A percentile compares a stretch with the other conserved stretches of the same genome.
These are phyloP conservation scores for Leccinum sublutescens DNA, from an alignment of 768 basidiomycete species.

Conservation along the genomic window DNA sequence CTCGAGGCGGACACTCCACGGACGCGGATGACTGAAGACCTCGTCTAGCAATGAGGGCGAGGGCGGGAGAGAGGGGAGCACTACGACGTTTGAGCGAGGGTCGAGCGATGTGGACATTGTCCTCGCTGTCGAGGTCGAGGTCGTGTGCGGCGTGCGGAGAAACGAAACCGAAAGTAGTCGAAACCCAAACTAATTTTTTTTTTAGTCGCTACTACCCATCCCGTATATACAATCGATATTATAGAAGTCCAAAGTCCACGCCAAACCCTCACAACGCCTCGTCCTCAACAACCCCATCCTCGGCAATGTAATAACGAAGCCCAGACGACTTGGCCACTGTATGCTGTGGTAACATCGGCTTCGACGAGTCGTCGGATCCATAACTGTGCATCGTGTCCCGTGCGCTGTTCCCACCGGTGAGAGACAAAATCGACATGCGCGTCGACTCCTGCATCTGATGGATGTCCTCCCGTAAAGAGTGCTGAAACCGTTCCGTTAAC, in stretches of 20 bases:
- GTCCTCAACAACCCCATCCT: not conserved
- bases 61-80: constrained; percentile 36
- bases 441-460: constrained; percentile 77
- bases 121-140: constrained; percentile 15
- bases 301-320: constrained; percentile 51
- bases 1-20: constrained; percentile 34
- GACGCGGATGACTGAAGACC: constrained; percentile 40
- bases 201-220: no score
- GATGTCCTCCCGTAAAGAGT: constrained; percentile 78
- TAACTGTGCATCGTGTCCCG: constrained; percentile 51
- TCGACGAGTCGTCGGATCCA: constrained; percentile 53
- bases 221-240: no score
- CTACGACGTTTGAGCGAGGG: constrained; percentile 5
- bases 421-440: constrained; percentile 60
- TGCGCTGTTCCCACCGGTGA: constrained; percentile 42
- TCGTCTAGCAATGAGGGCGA: constrained; percentile 42
- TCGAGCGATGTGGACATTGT: constrained; percentile 20
- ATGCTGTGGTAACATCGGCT: constrained; percentile 52
- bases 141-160: not conserved
- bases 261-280: no score
- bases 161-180: not conserved
- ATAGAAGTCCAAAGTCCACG: no score
- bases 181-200: no score
- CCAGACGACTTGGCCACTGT: constrained; percentile 44
- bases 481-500: constrained; percentile 37